These are phyloP conservation scores for Wickerhamomyces hampshirensis DNA, from an alignment of 805 yeast species.

Conservation along the genomic window DNA sequence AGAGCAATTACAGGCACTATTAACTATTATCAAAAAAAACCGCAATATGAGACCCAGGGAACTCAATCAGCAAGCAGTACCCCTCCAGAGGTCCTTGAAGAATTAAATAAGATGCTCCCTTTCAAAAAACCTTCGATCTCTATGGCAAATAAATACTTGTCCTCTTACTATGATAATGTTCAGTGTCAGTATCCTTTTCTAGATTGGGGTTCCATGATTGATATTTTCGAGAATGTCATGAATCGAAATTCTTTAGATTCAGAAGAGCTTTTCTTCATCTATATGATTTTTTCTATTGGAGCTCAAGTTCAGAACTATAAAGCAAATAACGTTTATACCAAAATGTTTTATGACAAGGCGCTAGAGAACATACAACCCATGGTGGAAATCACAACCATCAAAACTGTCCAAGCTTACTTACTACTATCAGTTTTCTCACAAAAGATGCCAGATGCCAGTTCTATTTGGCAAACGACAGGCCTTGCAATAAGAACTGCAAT, in stretches of 20 bases:
- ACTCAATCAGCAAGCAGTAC: no score
- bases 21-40: slow-evolving; percentile 13
- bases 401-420: slow-evolving; percentile 30
- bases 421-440: slow-evolving; percentile 29
- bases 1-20: slow-evolving; percentile 25
- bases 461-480: slow-evolving; percentile 30
- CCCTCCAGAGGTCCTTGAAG: slow-evolving; percentile 6
- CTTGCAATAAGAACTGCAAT: slow-evolving; percentile 29
- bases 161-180: slow-evolving; percentile 25
- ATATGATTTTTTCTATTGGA: slow-evolving; percentile 30
- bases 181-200: slow-evolving; percentile 33
- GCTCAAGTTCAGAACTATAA: slow-evolving; percentile 19
- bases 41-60: background rate
- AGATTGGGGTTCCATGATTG: slow-evolving; percentile 24
- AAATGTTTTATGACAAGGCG: slow-evolving; percentile 28
- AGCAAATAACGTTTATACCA: slow-evolving; percentile 14
- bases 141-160: slow-evolving; percentile 15
- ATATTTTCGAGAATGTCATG: slow-evolving; percentile 17
- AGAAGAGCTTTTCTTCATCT: slow-evolving; percentile 23
- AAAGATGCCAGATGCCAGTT: slow-evolving; percentile 30
- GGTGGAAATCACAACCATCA: slow-evolving; percentile 21
- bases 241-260: slow-evolving; percentile 11
- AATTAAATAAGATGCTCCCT: slow-evolving; percentile 8
- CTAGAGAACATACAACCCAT: slow-evolving; percentile 23
- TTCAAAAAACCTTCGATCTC: slow-evolving; percentile 20